Percentiles rank a stretch among this genome's conserved stretches.
These are phyloP conservation scores for Hamamelis virginiana DNA, from an alignment of 164 flowering plant genomes.

Conservation along the genomic window DNA sequence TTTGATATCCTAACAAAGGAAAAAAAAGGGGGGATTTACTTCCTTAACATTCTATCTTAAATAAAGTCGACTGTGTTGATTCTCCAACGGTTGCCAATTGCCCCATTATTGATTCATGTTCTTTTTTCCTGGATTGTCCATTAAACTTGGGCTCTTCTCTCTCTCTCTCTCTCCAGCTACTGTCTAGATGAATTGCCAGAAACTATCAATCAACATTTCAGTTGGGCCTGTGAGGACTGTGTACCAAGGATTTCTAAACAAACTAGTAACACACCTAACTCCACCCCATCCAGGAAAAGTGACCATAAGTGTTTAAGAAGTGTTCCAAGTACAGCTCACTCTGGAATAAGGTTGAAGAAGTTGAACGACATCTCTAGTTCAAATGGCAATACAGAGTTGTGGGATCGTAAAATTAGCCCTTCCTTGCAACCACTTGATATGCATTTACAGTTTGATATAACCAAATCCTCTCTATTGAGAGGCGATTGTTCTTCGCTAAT, in stretches of 20 bases:
- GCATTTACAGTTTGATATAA: no score
- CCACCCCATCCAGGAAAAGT: conserved; percentile 6
- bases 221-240: conserved; percentile 53
- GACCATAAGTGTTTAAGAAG: neutral
- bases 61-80: no score
- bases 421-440: conserved; percentile 1
- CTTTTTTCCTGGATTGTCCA: no score
- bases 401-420: neutral
- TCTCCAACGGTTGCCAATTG: no score
- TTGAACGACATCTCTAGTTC: neutral
- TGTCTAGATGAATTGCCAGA: conserved; percentile 34
- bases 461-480: no score
- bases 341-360: neutral
- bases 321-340: neutral
- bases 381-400: conserved; percentile 2
- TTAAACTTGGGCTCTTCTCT: neutral
- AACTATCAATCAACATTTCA: conserved; percentile 25
- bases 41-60: no score
- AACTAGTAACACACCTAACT: conserved; percentile 5
- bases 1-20: no score
- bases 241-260: conserved; percentile 11
- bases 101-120: no score
- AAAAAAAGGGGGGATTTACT: no score
- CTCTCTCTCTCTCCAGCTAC: conserved; percentile 33
- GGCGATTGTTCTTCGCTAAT: no score